phyloP scores from a whole-genome alignment of 805 yeast species.

The Ogataea glucozyma region DNA sequence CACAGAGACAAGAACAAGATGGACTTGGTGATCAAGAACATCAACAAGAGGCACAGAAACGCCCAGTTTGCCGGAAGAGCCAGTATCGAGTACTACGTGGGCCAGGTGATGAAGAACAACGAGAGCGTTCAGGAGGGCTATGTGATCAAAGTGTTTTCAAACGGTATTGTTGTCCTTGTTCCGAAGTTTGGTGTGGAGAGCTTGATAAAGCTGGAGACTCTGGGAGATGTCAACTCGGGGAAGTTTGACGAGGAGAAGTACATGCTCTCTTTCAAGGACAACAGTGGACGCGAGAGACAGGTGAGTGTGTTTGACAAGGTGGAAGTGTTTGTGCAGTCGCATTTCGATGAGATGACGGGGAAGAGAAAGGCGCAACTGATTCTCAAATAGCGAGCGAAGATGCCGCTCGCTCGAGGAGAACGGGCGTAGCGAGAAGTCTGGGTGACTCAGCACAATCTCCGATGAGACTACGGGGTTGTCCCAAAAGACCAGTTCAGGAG shows the following conservation, averaged over 20 bases:
- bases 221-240: conserved; percentile 65
- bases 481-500: no score
- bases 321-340: conserved; percentile 76
- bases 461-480: no score
- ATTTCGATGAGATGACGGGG: conserved; percentile 83
- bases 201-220: conserved; percentile 74
- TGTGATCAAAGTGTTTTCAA: conserved; percentile 86
- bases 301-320: conserved; percentile 79
- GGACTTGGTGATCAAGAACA: conserved; percentile 85
- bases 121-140: conserved; percentile 85
- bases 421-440: no score
- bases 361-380: conserved; percentile 86
- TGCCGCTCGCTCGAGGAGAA: no score
- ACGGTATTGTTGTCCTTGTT: conserved; percentile 92
- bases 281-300: conserved; percentile 42
- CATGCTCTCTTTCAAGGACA: conserved; percentile 56
- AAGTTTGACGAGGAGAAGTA: conserved; percentile 77
- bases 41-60: conserved; percentile 91
- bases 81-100: conserved; percentile 95
- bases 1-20: conserved; percentile 89
- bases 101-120: conserved; percentile 90
- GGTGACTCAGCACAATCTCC: no score
- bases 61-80: conserved; percentile 99
- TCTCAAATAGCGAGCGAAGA: conserved; percentile 41
- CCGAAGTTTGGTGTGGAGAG: conserved; percentile 97